phyloP scores from a whole-genome alignment of 2,329 filamentous ascomycete species.

The Cladophialophora chaetospira region DNA sequence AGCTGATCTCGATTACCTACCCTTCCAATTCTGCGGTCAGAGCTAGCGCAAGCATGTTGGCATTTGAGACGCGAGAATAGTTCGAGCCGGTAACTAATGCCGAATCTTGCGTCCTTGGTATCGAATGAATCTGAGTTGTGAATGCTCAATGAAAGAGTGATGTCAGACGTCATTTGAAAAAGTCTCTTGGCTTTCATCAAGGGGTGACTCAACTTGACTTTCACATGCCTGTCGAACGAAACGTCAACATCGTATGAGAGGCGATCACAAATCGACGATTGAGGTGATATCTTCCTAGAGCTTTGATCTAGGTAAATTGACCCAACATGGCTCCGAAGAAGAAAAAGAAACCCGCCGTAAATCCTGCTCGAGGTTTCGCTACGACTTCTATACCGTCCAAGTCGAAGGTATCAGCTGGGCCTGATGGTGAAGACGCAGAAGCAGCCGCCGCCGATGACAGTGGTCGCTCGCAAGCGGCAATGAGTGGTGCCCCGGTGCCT shows the following conservation, averaged over 20 bases:
- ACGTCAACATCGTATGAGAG: too few species aligned
- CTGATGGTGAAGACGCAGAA: too few species aligned
- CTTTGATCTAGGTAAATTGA: too few species aligned
- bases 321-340: constrained; percentile 67
- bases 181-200: too few species aligned
- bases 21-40: constrained; percentile 34
- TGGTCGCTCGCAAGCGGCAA: too few species aligned
- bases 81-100: background rate
- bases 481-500: too few species aligned
- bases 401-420: constrained; percentile 56
- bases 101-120: background rate
- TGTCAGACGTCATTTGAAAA: background rate
- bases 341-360: constrained; percentile 86
- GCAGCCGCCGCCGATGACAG: too few species aligned
- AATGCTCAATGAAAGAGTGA: background rate
- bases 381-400: constrained; percentile 91
- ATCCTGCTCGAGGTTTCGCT: constrained; percentile 88
- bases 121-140: background rate
- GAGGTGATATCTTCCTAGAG: too few species aligned
- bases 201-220: too few species aligned
- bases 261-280: too few species aligned
- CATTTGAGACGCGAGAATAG: background rate
- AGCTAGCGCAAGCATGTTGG: constrained; percentile 29
- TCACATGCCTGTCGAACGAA: too few species aligned
- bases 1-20: constrained; percentile 22